Evolutionary conservation across 148 eudicot genomes (phyloP).

Genomic region (Polygonum maritimum): DNA sequence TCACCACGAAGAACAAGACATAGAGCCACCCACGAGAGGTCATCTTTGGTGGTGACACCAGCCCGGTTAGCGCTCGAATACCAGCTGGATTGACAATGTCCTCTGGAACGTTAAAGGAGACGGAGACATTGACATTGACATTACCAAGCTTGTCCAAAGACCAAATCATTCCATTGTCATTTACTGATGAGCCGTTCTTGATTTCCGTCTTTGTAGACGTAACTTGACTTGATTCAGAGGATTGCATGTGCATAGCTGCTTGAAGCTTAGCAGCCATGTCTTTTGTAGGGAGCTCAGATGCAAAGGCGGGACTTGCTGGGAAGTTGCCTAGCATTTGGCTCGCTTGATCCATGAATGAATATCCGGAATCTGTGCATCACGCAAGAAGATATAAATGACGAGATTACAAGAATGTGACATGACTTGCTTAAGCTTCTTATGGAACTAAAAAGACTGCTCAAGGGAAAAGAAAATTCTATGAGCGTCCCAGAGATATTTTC

Average conservation of each 20-base stretch:
- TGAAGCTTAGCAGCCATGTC: conserved; percentile 37
- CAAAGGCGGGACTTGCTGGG: conserved; percentile 73
- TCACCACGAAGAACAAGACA: conserved; percentile 39
- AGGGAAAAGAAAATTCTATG: too few relatives aligned
- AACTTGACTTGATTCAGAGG: conserved; percentile 42
- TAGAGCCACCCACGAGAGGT: conserved; percentile 37
- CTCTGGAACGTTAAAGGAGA: conserved; percentile 50
- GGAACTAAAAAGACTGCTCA: too few relatives aligned
- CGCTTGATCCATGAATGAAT: conserved; percentile 46
- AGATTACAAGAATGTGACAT: neutral
- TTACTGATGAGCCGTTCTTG: conserved; percentile 14
- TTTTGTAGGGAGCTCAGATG: conserved; percentile 71
- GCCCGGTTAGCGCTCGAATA: conserved; percentile 20
- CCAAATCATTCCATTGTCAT: conserved; percentile 25
- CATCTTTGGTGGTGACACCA: conserved; percentile 34
- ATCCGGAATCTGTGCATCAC: conserved; percentile 38
- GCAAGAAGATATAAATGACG: neutral
- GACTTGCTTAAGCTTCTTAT: neutral
- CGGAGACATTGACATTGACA: conserved; percentile 35
- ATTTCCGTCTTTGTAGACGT: conserved; percentile 52
- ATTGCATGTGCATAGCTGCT: conserved; percentile 33
- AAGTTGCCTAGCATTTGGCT: conserved; percentile 49
- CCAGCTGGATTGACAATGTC: conserved; percentile 13
- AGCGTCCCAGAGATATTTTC: too few relatives aligned
- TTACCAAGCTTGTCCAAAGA: conserved; percentile 37